Evolutionary conservation across 306 rosid genomes (phyloP).

Genomic region (Cicer bijugum): DNA sequence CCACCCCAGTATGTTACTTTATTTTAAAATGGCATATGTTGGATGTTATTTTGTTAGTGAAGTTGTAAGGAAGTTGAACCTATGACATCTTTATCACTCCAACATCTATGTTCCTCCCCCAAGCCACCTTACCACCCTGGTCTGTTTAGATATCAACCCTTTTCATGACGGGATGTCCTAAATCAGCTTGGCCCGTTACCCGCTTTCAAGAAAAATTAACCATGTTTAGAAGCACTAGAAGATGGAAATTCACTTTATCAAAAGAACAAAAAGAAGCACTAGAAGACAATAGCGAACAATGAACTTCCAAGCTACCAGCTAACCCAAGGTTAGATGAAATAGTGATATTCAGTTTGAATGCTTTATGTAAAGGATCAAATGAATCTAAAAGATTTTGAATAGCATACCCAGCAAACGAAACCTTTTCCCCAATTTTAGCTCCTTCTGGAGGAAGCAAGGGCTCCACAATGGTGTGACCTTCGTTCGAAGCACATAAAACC

Average conservation of each 20-base stretch:
- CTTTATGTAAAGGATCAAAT: conserved; percentile 21
- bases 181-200: not conserved
- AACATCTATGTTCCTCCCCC: too few relatives aligned
- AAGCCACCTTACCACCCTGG: too few relatives aligned
- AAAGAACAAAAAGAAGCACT: not conserved
- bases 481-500: conserved; percentile 94
- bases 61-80: too few relatives aligned
- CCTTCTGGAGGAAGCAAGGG: conserved; percentile 94
- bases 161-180: not conserved
- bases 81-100: too few relatives aligned
- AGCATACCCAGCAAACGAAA: conserved; percentile 79
- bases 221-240: conserved; percentile 13
- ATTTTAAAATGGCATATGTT: too few relatives aligned
- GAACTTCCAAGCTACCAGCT: conserved; percentile 25
- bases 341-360: conserved; percentile 18
- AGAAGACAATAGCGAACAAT: not conserved
- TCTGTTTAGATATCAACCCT: not conserved
- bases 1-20: not conserved
- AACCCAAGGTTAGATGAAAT: conserved; percentile 1
- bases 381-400: conserved; percentile 28
- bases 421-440: conserved; percentile 75
- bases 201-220: not conserved
- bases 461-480: conserved; percentile 80
- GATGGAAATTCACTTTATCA: not conserved
- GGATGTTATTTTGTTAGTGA: too few relatives aligned